Evolutionary conservation across 768 basidiomycete genomes (phyloP).

Genomic region (Hericium alpestre): DNA sequence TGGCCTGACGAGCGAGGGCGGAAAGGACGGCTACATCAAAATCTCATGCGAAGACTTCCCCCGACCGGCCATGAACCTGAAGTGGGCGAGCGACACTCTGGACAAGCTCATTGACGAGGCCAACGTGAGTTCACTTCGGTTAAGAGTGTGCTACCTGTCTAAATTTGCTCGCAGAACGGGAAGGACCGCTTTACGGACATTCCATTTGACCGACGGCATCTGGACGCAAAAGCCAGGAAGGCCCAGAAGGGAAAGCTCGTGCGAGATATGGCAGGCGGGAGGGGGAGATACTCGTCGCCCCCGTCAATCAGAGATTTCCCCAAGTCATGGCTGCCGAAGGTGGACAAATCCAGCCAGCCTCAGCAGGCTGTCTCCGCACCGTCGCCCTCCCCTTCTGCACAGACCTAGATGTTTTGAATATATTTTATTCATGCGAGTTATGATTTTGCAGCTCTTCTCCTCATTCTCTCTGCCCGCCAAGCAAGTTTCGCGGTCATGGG

Average conservation of each 20-base stretch:
- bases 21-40: constrained; percentile 76
- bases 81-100: constrained; percentile 85
- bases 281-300: constrained; percentile 8
- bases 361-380: background rate
- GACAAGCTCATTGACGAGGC: constrained; percentile 72
- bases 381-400: background rate
- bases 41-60: constrained; percentile 86
- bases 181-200: constrained; percentile 45
- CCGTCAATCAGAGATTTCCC: constrained; percentile 14
- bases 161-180: constrained; percentile 23
- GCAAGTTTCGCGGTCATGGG: no score
- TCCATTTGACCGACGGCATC: constrained; percentile 75
- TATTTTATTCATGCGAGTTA: background rate
- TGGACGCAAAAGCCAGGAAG: constrained; percentile 62
- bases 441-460: background rate
- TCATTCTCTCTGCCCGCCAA: background rate
- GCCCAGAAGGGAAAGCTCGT: constrained; percentile 53
- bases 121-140: constrained; percentile 49
- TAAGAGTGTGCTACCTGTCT: background rate
- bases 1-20: constrained; percentile 41
- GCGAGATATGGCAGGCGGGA: constrained; percentile 10
- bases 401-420: no score
- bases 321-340: constrained; percentile 13
- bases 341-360: background rate
- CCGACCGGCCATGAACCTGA: constrained; percentile 76